phyloP scores from a whole-genome alignment of 2,329 filamentous ascomycete genomes.

The Stagonosporopsis cucurbitacearum region DNA sequence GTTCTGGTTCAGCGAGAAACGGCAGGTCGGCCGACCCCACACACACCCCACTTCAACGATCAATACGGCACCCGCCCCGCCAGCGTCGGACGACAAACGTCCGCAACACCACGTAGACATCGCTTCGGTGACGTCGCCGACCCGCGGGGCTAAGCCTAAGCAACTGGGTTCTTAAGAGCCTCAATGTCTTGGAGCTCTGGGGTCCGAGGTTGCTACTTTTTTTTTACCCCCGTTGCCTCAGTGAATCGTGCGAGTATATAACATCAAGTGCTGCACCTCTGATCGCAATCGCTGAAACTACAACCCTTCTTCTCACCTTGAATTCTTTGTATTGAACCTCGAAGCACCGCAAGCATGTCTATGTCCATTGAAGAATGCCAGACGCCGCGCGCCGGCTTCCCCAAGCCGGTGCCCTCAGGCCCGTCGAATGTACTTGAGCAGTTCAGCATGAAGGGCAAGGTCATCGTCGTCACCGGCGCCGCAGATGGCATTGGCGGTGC shows the following conservation, averaged over 20 bases:
- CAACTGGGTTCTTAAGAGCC: conserved; percentile 3
- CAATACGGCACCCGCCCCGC: conserved; percentile 10
- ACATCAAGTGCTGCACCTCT: not conserved
- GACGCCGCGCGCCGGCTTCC: conserved; percentile 31
- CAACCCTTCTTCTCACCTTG: not conserved
- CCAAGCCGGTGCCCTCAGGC: conserved; percentile 35
- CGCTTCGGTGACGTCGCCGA: conserved; percentile 23
- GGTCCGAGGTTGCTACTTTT: not conserved
- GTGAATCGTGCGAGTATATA: not conserved
- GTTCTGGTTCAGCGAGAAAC: not conserved
- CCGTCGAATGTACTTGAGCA: conserved; percentile 41
- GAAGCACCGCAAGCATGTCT: conserved; percentile 37
- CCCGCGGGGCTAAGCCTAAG: conserved; percentile 15
- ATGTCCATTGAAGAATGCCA: conserved; percentile 44
- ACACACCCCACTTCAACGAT: conserved; percentile 14
- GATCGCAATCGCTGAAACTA: not conserved
- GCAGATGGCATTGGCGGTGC: conserved; percentile 63
- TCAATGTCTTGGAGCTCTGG: conserved; percentile 3
- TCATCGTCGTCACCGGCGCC: conserved; percentile 53
- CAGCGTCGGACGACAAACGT: conserved; percentile 30
- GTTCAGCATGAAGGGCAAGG: conserved; percentile 48
- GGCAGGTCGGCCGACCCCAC: conserved; percentile 25
- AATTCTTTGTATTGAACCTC: too few relatives aligned
- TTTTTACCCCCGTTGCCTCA: not conserved
- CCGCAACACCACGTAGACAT: conserved; percentile 28